Percentiles rank a stretch among this genome's conserved stretches.
These are phyloP conservation scores for Adansonia rubrostipa DNA, from an alignment of 441 rosid species.

Conservation along the genomic window DNA sequence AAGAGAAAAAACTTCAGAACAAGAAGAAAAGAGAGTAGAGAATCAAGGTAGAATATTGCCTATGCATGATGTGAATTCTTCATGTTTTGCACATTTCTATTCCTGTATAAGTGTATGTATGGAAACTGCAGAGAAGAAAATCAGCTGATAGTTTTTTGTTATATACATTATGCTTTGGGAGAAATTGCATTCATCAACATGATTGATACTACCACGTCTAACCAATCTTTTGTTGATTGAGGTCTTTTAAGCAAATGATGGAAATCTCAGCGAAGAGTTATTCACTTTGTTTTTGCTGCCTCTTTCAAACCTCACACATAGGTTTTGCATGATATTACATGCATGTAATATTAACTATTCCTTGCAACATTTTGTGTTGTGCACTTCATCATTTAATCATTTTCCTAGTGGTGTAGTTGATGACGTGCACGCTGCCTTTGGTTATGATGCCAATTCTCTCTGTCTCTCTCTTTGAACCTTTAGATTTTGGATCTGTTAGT, in stretches of 20 bases:
- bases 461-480: not conserved
- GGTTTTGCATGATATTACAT: not conserved
- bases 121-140: conserved; percentile 4
- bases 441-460: conserved; percentile 8
- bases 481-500: conserved; percentile 10
- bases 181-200: conserved; percentile 6
- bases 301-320: conserved; percentile 7
- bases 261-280: not conserved
- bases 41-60: conserved; percentile 24
- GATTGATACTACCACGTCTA: not conserved
- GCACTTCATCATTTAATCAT: conserved; percentile 10
- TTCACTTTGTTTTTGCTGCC: not conserved
- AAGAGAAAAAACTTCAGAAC: conserved; percentile 8
- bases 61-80: conserved; percentile 8
- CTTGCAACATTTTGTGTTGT: not conserved
- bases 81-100: not conserved
- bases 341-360: not conserved
- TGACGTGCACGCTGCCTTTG: not conserved
- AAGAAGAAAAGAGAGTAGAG: conserved; percentile 9
- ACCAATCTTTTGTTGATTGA: not conserved
- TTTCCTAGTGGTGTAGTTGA: conserved; percentile 2
- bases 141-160: conserved; percentile 1
- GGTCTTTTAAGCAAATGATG: conserved; percentile 2
- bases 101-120: not conserved
- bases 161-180: not conserved